Evolutionary conservation across 108 stramenopile genomes (phyloP), one percentile per base, ranked within the genome.

Genomic region (Pseudonitzschia multistriata): DNA sequence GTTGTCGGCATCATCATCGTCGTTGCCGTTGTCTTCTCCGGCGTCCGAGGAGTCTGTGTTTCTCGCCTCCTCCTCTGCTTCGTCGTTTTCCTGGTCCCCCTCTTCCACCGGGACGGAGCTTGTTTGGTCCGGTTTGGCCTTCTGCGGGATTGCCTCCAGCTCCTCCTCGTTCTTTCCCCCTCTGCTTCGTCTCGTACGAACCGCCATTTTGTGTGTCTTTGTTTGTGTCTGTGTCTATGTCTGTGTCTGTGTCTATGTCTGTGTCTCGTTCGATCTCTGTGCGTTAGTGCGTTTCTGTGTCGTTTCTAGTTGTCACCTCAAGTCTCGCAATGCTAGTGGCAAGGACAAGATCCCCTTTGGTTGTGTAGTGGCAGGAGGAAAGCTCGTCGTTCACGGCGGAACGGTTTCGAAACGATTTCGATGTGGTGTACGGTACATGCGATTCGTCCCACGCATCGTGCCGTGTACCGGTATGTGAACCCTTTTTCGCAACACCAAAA

Each of bases 61-160:
- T 2, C 33, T 25, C 7, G 11, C 47, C 14, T 49, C 39, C 52
- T 53, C 52, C 21, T 73, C 14, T 72, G 66, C 27, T 15, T 76
- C 13, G 71, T 71, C 28, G 61, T 74, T 22, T 62, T 22, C 74
- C 2, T 77, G 77, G 3, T 29, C 62, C 17, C 30, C 74, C 3
- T 62, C 47, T 39, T 50, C 62, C 17, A 24, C 48, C 15, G 52
- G 22, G 19, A n/a, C n/a, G n/a, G n/a, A n/a, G n/a, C n/a, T n/a
- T 59, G 47, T 3, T 17, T 48, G 17, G 47, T 1, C 19, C 14
- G 19, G 14, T 48, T 48, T 48, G 17, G n/a, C n/a, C n/a, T n/a
- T n/a, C n/a, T n/a, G n/a, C n/a, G 52, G 22, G 8, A 24, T 25
- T 53, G 0, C 52, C 52, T 53, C 52, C 24, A 8, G 8, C 52